Percentiles rank a stretch among this genome's conserved stretches.
These are phyloP conservation scores for Mycena filopes DNA, from an alignment of 768 basidiomycete genomes.

Conservation along the genomic window DNA sequence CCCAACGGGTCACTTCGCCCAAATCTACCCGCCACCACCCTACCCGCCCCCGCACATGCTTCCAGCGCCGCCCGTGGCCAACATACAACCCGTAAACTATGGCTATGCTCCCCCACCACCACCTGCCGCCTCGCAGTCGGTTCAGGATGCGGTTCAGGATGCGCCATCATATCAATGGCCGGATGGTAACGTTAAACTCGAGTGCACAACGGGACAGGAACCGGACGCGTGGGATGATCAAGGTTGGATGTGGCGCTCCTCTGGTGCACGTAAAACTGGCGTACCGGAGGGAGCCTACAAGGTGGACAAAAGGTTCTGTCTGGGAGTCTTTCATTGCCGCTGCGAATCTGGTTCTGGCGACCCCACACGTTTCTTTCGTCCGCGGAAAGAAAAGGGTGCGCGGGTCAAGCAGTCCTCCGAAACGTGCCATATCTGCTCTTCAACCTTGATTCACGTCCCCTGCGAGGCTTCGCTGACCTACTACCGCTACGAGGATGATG, in stretches of 20 bases:
- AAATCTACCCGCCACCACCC: background rate
- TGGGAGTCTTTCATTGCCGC: constrained; percentile 2
- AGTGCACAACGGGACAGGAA: constrained; percentile 2
- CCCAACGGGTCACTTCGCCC: background rate
- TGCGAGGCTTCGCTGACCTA: constrained; percentile 4
- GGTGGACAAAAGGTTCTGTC: constrained; percentile 4
- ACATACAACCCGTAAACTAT: background rate
- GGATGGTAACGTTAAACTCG: constrained; percentile 8
- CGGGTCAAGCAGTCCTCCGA: constrained; percentile 1
- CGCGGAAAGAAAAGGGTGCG: background rate
- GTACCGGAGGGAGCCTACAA: background rate
- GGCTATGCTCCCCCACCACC: background rate
- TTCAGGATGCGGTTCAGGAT: background rate
- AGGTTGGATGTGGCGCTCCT: constrained; percentile 18
- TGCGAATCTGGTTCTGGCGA: background rate
- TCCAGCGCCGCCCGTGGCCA: background rate
- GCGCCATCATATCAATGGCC: constrained; percentile 4
- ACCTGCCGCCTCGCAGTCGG: background rate
- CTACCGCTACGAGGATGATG: background rate
- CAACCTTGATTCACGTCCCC: background rate
- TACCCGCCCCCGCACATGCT: constrained; percentile 5
- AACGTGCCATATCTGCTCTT: constrained; percentile 7
- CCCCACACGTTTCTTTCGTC: constrained; percentile 9
- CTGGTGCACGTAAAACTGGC: constrained; percentile 6
- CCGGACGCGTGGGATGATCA: constrained; percentile 1